A percentile compares a stretch with the other conserved stretches of the same genome.
phyloP scores from a whole-genome alignment of 805 yeast species.

The Ogataea naganishii region DNA sequence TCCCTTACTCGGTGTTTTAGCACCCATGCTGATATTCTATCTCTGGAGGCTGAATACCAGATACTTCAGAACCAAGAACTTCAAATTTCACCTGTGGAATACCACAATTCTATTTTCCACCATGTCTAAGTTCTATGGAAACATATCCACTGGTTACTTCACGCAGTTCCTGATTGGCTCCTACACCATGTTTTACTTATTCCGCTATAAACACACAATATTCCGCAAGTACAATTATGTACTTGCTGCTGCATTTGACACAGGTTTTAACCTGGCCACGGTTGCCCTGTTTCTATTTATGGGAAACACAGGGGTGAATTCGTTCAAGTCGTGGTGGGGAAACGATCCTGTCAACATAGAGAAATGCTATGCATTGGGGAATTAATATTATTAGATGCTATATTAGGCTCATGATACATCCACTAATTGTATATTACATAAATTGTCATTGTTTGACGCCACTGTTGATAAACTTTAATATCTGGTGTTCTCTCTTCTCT shows the following conservation, averaged over 20 bases:
- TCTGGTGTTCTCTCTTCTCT: slow-evolving; percentile 35
- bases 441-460: slow-evolving; percentile 4
- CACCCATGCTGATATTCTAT: slow-evolving; percentile 26
- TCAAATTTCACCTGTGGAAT: slow-evolving; percentile 29
- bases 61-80: not conserved
- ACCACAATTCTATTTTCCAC: slow-evolving; percentile 41
- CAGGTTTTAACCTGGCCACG: slow-evolving; percentile 37
- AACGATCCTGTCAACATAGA: slow-evolving; percentile 34
- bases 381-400: no score
- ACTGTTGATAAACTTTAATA: slow-evolving; percentile 27
- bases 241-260: slow-evolving; percentile 42
- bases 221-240: slow-evolving; percentile 40
- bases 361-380: slow-evolving; percentile 41
- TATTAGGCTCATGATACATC: slow-evolving; percentile 1
- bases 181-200: slow-evolving; percentile 36
- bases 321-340: slow-evolving; percentile 40
- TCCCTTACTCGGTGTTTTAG: slow-evolving; percentile 29
- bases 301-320: slow-evolving; percentile 6
- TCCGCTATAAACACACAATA: slow-evolving; percentile 25
- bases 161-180: slow-evolving; percentile 42
- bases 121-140: slow-evolving; percentile 40
- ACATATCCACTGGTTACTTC: slow-evolving; percentile 38
- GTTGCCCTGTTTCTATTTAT: slow-evolving; percentile 28
- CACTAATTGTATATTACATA: slow-evolving; percentile 1
- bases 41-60: slow-evolving; percentile 4